These are phyloP conservation scores for Blastomyces gilchristii DNA, from an alignment of 2,329 filamentous ascomycete species.

Conservation along the genomic window DNA sequence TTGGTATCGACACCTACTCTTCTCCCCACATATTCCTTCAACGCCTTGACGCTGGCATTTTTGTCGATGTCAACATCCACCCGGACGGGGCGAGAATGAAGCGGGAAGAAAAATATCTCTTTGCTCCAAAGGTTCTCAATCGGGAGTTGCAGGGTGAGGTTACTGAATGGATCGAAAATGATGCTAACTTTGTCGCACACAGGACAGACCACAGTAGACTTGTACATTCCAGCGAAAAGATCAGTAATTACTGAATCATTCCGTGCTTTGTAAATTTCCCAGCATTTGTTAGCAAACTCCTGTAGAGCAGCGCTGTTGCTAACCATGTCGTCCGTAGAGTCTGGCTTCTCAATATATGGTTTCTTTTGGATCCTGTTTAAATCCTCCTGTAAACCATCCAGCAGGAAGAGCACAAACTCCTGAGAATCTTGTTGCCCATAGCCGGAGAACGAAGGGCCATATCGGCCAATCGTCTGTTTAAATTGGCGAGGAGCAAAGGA, in stretches of 20 bases:
- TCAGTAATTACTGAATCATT: constrained; percentile 95
- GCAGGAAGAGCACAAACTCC: constrained; percentile 87
- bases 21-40: constrained; percentile 45
- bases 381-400: constrained; percentile 92
- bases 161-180: constrained; percentile 96
- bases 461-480: constrained; percentile 69
- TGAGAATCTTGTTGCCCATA: constrained; percentile 97
- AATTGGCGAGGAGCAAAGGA: constrained; percentile 71
- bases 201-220: constrained; percentile 90
- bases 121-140: constrained; percentile 74
- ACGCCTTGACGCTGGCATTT: constrained; percentile 48
- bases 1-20: constrained; percentile 42
- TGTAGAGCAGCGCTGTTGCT: constrained; percentile 68
- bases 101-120: constrained; percentile 64
- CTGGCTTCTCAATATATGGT: constrained; percentile 93
- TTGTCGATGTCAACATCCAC: constrained; percentile 69
- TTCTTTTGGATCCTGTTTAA: constrained; percentile 90
- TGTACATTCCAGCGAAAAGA: constrained; percentile 95
- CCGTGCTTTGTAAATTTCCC: constrained; percentile 80
- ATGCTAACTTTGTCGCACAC: constrained; percentile 91
- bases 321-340: constrained; percentile 94
- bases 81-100: constrained; percentile 58
- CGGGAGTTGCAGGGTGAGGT: constrained; percentile 80
- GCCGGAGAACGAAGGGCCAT: constrained; percentile 77
- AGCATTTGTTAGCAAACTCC: constrained; percentile 76